Evolutionary conservation across 1,284 basidiomycete species (phyloP), one percentile per base, ranked within the genome.

Genomic region (Cryptococcus depauperatus): DNA sequence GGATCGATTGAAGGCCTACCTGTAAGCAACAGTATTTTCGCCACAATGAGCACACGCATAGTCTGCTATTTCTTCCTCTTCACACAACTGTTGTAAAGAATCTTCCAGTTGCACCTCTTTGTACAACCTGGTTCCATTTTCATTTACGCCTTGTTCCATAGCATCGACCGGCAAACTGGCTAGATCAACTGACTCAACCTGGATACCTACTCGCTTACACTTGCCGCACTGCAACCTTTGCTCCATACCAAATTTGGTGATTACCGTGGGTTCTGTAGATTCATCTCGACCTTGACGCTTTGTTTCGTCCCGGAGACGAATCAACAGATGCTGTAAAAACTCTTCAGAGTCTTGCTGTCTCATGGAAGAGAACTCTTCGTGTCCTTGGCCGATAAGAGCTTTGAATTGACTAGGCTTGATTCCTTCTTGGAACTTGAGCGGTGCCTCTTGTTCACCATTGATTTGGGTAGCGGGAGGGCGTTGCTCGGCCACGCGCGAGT

Each of bases 261-360:
- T 72, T 42, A 76, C 74, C 0, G 89, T 93, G 2, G 90, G 79
- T 50, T 86, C 80, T 50, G 51, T 41, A 2, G 46, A 43, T 22
- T 62, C 59, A 29, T 38, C 43, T 30, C 68, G 52, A 2, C 58
- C 72, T 41, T 71, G 70, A 53, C 77, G 77, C 61, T 82, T 80
- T 37, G 79, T 72, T 58, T 85, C 77, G 53, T 81, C 71, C 41
- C 86, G 76, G 13, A 95, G 70, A 14, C 79, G 75, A 3, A 78
- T 79, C 42, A 97, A 61, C 8, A 97, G 72, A 68, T 93, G 80
- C 44, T 80, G 78, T 49, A 98, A 77, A 72, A 98, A 98, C 70
- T 98, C 93, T 62, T 96, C 91, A 1, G 92, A 82, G 62, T 99
- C 93, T 67, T 98, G 93, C 70, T 98, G 92, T 35, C 81, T 79